Conservation (phyloP, 768 basidiomycete species). For the Tephrocybe sp. region DNA sequence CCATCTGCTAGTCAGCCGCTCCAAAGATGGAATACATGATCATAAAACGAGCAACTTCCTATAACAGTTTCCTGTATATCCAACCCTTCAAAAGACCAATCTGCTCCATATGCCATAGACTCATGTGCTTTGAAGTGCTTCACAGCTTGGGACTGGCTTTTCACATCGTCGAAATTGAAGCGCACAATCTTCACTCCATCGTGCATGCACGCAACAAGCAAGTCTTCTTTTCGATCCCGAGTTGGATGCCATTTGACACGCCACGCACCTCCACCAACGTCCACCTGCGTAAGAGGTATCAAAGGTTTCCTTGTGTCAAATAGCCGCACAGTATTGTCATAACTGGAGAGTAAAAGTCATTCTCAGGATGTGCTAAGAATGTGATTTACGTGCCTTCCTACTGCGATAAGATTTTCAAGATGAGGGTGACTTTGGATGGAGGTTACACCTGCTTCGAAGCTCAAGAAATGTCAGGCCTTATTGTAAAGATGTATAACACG, state of each 20-base stretch:
- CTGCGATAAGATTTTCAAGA: conserved; percentile 79
- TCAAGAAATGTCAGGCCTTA: conserved; percentile 3
- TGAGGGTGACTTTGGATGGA: conserved; percentile 84
- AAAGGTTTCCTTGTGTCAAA: conserved; percentile 79
- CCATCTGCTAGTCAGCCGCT: conserved; percentile 42
- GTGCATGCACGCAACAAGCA: conserved; percentile 97
- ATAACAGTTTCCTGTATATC: conserved; percentile 49
- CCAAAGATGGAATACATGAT: conserved; percentile 85
- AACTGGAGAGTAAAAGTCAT: conserved; percentile 45
- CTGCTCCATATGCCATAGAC: conserved; percentile 88
- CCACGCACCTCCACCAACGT: conserved; percentile 94
- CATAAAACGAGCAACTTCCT: conserved; percentile 95
- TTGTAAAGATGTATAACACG: neutral
- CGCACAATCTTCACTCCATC: conserved; percentile 88
- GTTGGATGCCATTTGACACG: conserved; percentile 95
- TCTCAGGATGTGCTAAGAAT: too few species aligned
- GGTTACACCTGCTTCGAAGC: conserved; percentile 93
- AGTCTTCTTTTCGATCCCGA: conserved; percentile 58
- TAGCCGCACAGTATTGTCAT: conserved; percentile 76
- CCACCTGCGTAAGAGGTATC: conserved; percentile 53
- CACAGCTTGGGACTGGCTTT: conserved; percentile 23
- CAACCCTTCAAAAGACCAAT: conserved; percentile 68
- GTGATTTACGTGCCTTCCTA: conserved; percentile 69
- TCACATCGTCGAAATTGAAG: conserved; percentile 43
- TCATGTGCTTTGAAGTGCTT: conserved; percentile 73